A percentile compares a stretch with the other conserved stretches of the same genome.
These are phyloP conservation scores for Euryodendron excelsum DNA, from an alignment of 148 eudicot species.

Conservation along the genomic window DNA sequence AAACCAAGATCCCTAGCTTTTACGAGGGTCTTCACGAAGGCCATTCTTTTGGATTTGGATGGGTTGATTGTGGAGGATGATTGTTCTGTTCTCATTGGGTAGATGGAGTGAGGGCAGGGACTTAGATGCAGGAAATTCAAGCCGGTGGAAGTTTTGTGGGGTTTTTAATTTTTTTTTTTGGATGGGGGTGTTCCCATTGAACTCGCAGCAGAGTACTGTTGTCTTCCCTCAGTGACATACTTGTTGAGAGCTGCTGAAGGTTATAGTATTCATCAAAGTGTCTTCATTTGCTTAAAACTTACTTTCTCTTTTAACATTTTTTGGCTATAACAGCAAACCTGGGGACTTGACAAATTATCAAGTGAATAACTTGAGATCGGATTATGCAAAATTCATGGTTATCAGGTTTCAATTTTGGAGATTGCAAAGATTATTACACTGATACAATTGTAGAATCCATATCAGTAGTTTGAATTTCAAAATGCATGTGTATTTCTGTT, in stretches of 20 bases:
- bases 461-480: not conserved
- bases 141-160: not conserved
- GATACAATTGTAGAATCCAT: not conserved
- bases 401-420: not conserved
- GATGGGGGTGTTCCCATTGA: not conserved
- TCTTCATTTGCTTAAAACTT: not conserved
- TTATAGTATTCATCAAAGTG: not conserved
- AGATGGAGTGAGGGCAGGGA: too few relatives aligned
- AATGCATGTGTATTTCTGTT: not conserved
- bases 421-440: not conserved
- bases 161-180: too few relatives aligned
- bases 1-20: not conserved
- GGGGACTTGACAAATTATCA: not conserved
- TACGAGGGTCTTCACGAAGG: not conserved
- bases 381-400: not conserved
- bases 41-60: too few relatives aligned
- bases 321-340: not conserved
- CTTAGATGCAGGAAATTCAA: not conserved
- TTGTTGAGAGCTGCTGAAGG: not conserved
- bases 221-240: not conserved
- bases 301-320: not conserved
- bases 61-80: too few relatives aligned
- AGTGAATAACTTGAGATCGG: not conserved
- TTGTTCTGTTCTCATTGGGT: too few relatives aligned
- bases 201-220: not conserved